These are phyloP conservation scores for Carallia pectinifolia DNA, from an alignment of 345 rosid genomes.

Conservation along the genomic window DNA sequence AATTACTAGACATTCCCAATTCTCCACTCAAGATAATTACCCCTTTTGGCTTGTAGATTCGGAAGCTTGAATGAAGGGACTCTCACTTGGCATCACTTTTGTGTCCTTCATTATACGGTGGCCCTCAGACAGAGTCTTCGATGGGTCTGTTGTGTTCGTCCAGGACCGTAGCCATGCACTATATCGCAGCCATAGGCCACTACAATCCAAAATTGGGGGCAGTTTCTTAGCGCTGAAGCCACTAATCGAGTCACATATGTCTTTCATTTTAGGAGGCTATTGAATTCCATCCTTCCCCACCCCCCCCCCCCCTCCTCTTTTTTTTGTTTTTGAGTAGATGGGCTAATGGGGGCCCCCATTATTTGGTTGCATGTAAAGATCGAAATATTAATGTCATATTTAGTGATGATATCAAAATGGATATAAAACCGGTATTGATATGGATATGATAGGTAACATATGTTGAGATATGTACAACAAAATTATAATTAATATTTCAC, in stretches of 20 bases:
- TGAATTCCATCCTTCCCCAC: too few species aligned
- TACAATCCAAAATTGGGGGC: constrained; percentile 3
- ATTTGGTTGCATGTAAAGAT: background rate
- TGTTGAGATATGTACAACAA: too few species aligned
- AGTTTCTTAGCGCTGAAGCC: background rate
- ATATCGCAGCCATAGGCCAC: background rate
- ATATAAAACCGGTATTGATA: background rate
- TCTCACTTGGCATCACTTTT: constrained; percentile 2
- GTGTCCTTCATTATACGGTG: constrained; percentile 15
- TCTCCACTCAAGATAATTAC: background rate
- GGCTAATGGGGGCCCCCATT: background rate
- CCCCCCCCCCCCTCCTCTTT: too few species aligned
- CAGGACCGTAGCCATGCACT: constrained; percentile 18
- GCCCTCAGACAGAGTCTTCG: constrained; percentile 15
- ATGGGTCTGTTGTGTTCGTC: background rate
- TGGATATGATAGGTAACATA: constrained; percentile 4
- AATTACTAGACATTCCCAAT: too few species aligned
- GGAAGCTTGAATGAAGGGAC: background rate
- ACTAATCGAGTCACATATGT: background rate
- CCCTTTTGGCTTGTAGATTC: background rate
- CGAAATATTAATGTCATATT: constrained; percentile 7
- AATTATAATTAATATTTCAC: too few species aligned
- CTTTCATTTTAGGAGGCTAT: too few species aligned
- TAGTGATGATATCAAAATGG: background rate
- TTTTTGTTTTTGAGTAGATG: background rate